phyloP scores from a whole-genome alignment of 441 rosid species.

The Corymbia calophylla region DNA sequence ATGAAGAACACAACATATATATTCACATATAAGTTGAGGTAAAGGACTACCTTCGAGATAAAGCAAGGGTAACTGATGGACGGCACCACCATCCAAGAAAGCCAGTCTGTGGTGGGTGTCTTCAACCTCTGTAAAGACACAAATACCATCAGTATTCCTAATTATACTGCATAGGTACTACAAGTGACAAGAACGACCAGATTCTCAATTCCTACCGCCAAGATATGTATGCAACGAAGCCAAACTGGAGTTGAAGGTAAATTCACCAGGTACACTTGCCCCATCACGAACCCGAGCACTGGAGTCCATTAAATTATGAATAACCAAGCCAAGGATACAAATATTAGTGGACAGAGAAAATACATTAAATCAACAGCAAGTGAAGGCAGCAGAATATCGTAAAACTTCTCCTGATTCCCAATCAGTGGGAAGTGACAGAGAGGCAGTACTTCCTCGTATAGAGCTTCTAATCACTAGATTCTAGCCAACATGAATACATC shows the following conservation, averaged over 20 bases:
- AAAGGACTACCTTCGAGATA: conserved; percentile 67
- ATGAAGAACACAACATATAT: background rate
- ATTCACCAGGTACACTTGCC: conserved; percentile 22
- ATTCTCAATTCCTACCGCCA: conserved; percentile 49
- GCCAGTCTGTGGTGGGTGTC: conserved; percentile 65
- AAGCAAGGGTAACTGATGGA: conserved; percentile 61
- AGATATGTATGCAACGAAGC: conserved; percentile 88
- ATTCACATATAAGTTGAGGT: background rate
- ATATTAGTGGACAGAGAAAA: background rate
- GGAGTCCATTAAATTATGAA: background rate
- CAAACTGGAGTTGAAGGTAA: conserved; percentile 63
- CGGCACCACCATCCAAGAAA: conserved; percentile 79
- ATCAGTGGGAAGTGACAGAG: background rate
- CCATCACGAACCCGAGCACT: conserved; percentile 15
- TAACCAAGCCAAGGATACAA: background rate
- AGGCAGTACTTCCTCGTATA: background rate
- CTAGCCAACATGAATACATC: background rate
- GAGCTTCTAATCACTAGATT: background rate
- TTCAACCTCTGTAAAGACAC: conserved; percentile 60
- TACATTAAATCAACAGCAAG: background rate
- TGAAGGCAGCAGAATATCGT: background rate
- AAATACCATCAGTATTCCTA: background rate
- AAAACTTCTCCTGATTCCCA: background rate
- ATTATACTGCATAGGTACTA: background rate
- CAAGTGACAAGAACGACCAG: background rate